Conservation (phyloP, 176 grass and related monocot genomes). For the Oryza punctata region DNA sequence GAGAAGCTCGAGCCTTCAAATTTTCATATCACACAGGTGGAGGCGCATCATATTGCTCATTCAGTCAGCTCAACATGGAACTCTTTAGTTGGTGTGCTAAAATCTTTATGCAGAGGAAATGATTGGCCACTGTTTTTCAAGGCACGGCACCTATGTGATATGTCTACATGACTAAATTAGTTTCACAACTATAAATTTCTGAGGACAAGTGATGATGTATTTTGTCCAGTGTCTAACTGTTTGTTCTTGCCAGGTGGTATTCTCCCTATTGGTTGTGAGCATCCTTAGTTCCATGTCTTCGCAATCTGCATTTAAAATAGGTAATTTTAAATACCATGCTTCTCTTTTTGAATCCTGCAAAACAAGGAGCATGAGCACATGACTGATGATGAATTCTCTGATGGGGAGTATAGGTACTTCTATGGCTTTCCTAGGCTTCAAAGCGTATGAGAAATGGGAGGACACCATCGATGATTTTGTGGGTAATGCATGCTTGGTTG, state of each 20-base stretch:
- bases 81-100: slow-evolving; percentile 64
- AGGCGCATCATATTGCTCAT: slow-evolving; percentile 61
- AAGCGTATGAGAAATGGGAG: slow-evolving; percentile 88
- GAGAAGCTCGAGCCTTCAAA: slow-evolving; percentile 87
- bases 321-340: slow-evolving; percentile 43
- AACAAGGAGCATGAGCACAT: background rate
- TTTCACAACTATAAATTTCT: slow-evolving; percentile 3
- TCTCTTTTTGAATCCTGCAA: background rate
- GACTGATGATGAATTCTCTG: slow-evolving; percentile 33
- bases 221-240: slow-evolving; percentile 22
- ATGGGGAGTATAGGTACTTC: slow-evolving; percentile 57
- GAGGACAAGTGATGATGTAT: background rate
- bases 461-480: slow-evolving; percentile 67
- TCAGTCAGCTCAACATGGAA: slow-evolving; percentile 75
- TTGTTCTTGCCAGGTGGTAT: slow-evolving; percentile 58
- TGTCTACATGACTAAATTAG: slow-evolving; percentile 32
- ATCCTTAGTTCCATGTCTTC: slow-evolving; percentile 70
- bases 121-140: slow-evolving; percentile 83
- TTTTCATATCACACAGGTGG: slow-evolving; percentile 73
- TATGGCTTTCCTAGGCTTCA: slow-evolving; percentile 73
- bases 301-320: slow-evolving; percentile 74
- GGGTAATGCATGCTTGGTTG: slow-evolving; percentile 37
- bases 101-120: slow-evolving; percentile 93
- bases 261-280: slow-evolving; percentile 68
- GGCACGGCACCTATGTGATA: slow-evolving; percentile 43